phyloP scores from a whole-genome alignment of 2,329 filamentous ascomycete genomes.

The Triangularia verruculosa region DNA sequence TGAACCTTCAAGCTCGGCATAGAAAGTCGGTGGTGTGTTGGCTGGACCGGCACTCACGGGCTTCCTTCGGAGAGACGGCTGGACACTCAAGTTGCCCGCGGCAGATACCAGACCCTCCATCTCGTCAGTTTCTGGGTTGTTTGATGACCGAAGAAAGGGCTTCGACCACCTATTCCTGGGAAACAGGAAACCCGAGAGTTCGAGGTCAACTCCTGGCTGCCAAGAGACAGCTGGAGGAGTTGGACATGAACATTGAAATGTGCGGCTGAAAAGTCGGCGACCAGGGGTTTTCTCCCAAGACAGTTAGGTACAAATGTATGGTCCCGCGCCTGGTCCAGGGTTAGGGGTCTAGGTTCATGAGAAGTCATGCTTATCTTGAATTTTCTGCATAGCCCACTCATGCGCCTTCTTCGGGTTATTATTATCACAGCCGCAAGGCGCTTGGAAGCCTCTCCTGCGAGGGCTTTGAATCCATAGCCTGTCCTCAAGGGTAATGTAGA shows the following conservation, averaged over 20 bases:
- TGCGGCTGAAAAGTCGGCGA: neutral
- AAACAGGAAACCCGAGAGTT: neutral
- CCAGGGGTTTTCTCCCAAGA: neutral
- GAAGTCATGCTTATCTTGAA: neutral
- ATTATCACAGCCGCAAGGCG: neutral
- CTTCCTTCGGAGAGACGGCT: neutral
- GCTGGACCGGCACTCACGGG: neutral
- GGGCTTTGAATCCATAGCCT: no score
- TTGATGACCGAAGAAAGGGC: neutral
- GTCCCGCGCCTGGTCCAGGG: no score
- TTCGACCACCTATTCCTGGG: neutral
- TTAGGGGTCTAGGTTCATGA: no score
- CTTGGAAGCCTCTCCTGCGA: no score
- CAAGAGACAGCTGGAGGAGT: neutral
- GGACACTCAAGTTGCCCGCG: neutral
- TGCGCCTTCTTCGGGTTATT: no score
- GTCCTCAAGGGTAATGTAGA: no score
- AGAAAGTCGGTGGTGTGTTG: neutral
- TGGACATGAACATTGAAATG: no score
- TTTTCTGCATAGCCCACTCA: no score
- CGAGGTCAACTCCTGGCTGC: neutral
- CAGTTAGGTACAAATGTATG: neutral
- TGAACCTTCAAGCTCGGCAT: slow-evolving; percentile 1
- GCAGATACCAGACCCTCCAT: neutral
- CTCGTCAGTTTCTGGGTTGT: neutral